Conservation (phyloP, 148 eudicot species). For the Oxyria digyna region DNA sequence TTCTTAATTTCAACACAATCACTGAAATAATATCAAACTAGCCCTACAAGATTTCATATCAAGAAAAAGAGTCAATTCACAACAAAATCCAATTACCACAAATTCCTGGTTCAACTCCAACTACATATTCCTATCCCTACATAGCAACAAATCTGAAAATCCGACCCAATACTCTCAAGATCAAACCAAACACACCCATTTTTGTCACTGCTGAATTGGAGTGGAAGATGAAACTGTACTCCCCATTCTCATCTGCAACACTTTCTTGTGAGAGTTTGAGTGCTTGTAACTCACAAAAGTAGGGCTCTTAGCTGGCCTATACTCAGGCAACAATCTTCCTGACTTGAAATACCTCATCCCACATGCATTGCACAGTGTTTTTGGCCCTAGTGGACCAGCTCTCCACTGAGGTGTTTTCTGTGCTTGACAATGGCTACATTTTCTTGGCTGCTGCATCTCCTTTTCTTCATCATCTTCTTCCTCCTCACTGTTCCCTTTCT, state of each 20-base stretch:
- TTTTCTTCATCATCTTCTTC: not conserved
- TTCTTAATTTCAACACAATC: too few relatives aligned
- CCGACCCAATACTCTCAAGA: not conserved
- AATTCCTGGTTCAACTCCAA: not conserved
- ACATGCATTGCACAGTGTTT: slow-evolving; percentile 51
- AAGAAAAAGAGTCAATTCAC: not conserved
- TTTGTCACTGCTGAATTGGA: slow-evolving; percentile 5
- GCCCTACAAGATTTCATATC: not conserved
- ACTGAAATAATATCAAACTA: not conserved
- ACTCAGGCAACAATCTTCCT: slow-evolving; percentile 40
- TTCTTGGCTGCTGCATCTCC: slow-evolving; percentile 11
- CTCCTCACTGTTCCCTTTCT: slow-evolving; percentile 6
- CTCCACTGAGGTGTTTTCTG: slow-evolving; percentile 48
- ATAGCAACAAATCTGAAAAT: not conserved
- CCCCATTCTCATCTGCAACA: slow-evolving; percentile 32
- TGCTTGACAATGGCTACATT: slow-evolving; percentile 36
- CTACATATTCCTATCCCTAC: not conserved
- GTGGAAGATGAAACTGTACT: slow-evolving; percentile 7
- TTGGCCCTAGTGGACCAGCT: slow-evolving; percentile 43
- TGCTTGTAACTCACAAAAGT: slow-evolving; percentile 35
- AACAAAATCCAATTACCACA: not conserved
- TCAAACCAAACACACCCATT: not conserved
- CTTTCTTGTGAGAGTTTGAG: slow-evolving; percentile 36
- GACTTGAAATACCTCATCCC: slow-evolving; percentile 44
- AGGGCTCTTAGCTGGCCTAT: slow-evolving; percentile 51